Conservation (phyloP, 768 basidiomycete species). For the Naganishia vaughanmartiniae region DNA sequence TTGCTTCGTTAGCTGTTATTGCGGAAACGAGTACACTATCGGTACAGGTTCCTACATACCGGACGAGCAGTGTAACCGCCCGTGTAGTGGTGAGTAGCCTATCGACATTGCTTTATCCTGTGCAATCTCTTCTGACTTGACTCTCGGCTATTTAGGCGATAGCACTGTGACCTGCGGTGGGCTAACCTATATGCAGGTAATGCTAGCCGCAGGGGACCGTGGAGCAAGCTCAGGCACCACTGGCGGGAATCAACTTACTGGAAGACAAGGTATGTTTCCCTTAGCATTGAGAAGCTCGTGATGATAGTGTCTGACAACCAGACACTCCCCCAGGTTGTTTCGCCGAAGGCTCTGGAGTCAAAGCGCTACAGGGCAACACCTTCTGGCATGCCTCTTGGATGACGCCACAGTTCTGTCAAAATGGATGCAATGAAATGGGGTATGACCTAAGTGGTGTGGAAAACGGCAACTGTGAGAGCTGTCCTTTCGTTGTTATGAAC, state of each 20-base stretch:
- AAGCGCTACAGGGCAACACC: constrained; percentile 8
- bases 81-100: constrained; percentile 34
- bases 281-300: constrained; percentile 4
- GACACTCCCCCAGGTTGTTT: constrained; percentile 38
- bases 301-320: constrained; percentile 23
- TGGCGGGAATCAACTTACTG: background rate
- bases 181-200: constrained; percentile 3
- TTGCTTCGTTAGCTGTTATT: constrained; percentile 33
- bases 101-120: constrained; percentile 29
- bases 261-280: constrained; percentile 37
- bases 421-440: constrained; percentile 34
- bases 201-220: constrained; percentile 7
- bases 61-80: constrained; percentile 35
- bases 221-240: background rate
- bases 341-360: constrained; percentile 30
- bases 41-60: constrained; percentile 32
- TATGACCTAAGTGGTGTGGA: constrained; percentile 28
- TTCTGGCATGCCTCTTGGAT: constrained; percentile 23
- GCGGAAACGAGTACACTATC: constrained; percentile 35
- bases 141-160: constrained; percentile 40
- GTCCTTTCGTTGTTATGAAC: background rate
- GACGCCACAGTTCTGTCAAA: constrained; percentile 35
- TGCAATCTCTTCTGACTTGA: constrained; percentile 30
- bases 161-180: constrained; percentile 40
- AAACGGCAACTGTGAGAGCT: constrained; percentile 8